Percentiles rank a stretch among this genome's conserved stretches.
phyloP scores from a whole-genome alignment of 257 asterid species.

The Rhazya stricta region DNA sequence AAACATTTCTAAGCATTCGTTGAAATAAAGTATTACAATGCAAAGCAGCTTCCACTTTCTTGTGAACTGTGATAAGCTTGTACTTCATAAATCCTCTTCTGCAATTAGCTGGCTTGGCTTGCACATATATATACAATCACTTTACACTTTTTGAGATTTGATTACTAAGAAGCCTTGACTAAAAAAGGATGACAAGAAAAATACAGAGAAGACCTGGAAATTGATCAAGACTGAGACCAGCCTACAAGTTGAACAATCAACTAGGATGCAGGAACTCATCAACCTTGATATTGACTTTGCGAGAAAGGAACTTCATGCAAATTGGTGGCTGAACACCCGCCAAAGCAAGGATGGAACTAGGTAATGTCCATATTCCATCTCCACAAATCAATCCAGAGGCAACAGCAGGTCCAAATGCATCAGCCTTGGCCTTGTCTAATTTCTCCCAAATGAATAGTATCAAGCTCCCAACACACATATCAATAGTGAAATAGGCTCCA shows the following conservation, averaged over 20 bases:
- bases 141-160: background rate
- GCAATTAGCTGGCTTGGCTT: background rate
- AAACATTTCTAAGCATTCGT: background rate
- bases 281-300: constrained; percentile 39
- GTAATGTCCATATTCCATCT: constrained; percentile 81
- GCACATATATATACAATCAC: background rate
- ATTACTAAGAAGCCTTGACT: constrained; percentile 4
- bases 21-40: background rate
- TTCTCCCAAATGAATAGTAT: constrained; percentile 65
- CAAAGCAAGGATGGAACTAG: constrained; percentile 63
- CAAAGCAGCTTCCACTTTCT: background rate
- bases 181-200: background rate
- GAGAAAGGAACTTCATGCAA: constrained; percentile 82
- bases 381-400: constrained; percentile 93
- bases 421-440: constrained; percentile 64
- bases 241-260: background rate
- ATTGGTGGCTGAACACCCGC: constrained; percentile 67
- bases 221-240: background rate
- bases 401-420: constrained; percentile 80
- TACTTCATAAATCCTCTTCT: background rate
- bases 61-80: background rate
- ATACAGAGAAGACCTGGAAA: background rate
- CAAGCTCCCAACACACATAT: constrained; percentile 82
- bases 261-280: constrained; percentile 41
- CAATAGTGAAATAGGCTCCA: constrained; percentile 69